Conservation (phyloP, 2,329 filamentous ascomycete species). For the Aspergillus pseudonomiae region DNA sequence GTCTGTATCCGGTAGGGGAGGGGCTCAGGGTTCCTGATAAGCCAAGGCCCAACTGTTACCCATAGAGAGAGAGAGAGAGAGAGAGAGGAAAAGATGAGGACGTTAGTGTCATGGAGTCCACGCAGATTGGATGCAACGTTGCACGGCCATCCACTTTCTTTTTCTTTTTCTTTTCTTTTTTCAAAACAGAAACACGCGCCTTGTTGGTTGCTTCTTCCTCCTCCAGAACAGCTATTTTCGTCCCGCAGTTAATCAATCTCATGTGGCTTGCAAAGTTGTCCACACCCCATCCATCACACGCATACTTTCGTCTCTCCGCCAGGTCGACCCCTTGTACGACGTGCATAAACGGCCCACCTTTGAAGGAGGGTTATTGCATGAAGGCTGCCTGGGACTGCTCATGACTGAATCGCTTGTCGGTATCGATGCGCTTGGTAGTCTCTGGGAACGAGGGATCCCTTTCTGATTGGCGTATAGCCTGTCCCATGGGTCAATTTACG, state of each 20-base stretch:
- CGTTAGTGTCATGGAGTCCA: constrained; percentile 10
- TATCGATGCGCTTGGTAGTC: constrained; percentile 9
- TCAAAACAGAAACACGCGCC: constrained; percentile 12
- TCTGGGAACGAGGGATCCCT: background rate
- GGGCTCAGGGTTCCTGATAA: constrained; percentile 2
- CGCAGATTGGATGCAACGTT: constrained; percentile 24
- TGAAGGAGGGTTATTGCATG: constrained; percentile 15
- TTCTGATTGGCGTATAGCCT: constrained; percentile 2
- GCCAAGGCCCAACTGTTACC: background rate
- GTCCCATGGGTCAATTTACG: constrained; percentile 3
- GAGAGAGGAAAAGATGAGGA: background rate
- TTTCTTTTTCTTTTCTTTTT: background rate
- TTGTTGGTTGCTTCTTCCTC: constrained; percentile 16
- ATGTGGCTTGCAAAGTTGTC: constrained; percentile 16
- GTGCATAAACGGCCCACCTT: constrained; percentile 20
- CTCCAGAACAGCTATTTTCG: constrained; percentile 9
- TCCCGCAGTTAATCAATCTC: constrained; percentile 4
- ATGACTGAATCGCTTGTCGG: background rate
- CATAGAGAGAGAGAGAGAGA: background rate
- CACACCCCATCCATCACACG: constrained; percentile 5
- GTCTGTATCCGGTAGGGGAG: constrained; percentile 1
- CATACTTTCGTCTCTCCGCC: background rate
- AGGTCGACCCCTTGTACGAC: constrained; percentile 26
- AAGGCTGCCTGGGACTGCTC: constrained; percentile 10
- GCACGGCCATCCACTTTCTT: constrained; percentile 12